These are phyloP conservation scores for Pilasporangium apinafurcum DNA, from an alignment of 352 stramenopile species.

Conservation along the genomic window DNA sequence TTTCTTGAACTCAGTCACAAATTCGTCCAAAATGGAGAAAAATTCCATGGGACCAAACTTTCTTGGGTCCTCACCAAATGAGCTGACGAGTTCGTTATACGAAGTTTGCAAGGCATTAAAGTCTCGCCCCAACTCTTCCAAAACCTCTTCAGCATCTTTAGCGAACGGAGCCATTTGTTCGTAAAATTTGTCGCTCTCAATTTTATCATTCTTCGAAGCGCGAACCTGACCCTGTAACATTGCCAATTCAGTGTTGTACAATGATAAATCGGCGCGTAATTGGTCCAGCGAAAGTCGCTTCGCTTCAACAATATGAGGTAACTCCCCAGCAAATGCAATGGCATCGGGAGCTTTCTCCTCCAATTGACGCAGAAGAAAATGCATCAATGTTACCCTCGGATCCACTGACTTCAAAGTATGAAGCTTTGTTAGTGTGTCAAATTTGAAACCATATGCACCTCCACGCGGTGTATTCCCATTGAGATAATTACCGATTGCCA, in stretches of 20 bases:
- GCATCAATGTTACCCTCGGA: constrained; percentile 73
- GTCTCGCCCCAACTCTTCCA: constrained; percentile 75
- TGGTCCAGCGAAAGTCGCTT: constrained; percentile 82
- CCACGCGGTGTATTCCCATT: constrained; percentile 86
- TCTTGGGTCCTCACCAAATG: constrained; percentile 76
- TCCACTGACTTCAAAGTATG: constrained; percentile 82
- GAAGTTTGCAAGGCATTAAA: constrained; percentile 63
- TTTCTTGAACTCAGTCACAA: constrained; percentile 85
- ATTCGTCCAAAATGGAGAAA: constrained; percentile 78
- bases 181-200: constrained; percentile 72
- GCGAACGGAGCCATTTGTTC: constrained; percentile 77
- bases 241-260: constrained; percentile 77
- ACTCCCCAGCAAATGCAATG: constrained; percentile 72
- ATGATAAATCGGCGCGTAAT: constrained; percentile 67
- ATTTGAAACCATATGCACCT: constrained; percentile 89
- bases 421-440: constrained; percentile 88
- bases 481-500: constrained; percentile 91
- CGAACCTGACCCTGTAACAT: constrained; percentile 83
- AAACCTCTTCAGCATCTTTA: constrained; percentile 71
- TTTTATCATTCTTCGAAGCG: constrained; percentile 68
- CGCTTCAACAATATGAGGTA: constrained; percentile 70
- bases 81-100: constrained; percentile 76
- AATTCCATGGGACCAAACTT: constrained; percentile 82
- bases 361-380: constrained; percentile 72
- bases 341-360: constrained; percentile 73